Percentiles rank a stretch among this genome's conserved stretches.
Evolutionary conservation across 164 flowering plant genomes (phyloP).

Genomic region (Umbilicus rupestris): DNA sequence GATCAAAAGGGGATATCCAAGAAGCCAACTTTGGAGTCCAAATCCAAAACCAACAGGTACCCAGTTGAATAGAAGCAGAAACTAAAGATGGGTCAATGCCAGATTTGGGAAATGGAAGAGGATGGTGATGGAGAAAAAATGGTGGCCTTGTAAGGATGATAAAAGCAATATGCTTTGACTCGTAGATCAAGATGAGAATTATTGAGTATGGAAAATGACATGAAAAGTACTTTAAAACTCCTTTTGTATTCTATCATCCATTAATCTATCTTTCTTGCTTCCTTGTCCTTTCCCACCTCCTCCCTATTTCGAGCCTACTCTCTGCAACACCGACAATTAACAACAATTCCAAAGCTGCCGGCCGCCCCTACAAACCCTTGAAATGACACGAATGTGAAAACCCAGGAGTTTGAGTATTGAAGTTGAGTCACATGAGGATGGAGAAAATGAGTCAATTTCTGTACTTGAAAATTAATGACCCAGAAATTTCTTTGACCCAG

Average conservation of each 20-base stretch:
- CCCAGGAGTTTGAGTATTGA: background rate
- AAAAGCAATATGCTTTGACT: constrained; percentile 25
- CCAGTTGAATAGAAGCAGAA: background rate
- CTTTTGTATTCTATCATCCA: background rate
- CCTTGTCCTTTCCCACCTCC: background rate
- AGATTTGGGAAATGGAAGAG: background rate
- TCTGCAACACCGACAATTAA: background rate
- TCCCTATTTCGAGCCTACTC: background rate
- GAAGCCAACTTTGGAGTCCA: background rate
- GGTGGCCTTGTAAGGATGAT: constrained; percentile 12
- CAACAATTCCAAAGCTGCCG: background rate
- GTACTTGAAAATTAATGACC: background rate
- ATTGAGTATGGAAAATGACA: background rate
- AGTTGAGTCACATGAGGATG: background rate
- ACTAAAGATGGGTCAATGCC: constrained; percentile 1
- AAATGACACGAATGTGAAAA: background rate
- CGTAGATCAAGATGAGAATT: constrained; percentile 20
- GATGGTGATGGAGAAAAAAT: constrained; percentile 10
- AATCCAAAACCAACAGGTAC: background rate
- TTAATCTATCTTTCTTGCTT: background rate
- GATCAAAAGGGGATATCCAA: constrained; percentile 7
- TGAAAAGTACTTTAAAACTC: constrained; percentile 4
- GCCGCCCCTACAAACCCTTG: background rate
- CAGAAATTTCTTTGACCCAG: background rate
- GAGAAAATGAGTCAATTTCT: background rate